Percentiles rank a stretch among this genome's conserved stretches.
phyloP scores from a whole-genome alignment of 768 basidiomycete genomes.

The Russula sp. region DNA sequence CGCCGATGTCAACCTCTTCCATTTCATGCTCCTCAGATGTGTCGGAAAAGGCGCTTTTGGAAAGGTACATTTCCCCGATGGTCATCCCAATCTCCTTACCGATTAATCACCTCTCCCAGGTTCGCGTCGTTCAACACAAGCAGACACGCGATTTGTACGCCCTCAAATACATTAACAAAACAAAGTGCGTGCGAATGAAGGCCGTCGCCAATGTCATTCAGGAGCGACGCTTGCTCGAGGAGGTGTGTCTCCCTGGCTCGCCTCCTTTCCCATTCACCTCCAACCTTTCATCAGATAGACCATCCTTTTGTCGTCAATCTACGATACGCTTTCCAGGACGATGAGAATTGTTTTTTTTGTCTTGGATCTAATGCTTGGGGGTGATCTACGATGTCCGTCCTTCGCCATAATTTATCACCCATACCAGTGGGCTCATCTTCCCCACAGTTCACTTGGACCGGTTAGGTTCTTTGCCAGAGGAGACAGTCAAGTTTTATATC shows the following conservation, averaged over 20 bases:
- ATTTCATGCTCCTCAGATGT: conserved; percentile 89
- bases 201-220: conserved; percentile 97
- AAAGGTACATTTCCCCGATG: conserved; percentile 57
- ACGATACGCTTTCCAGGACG: conserved; percentile 96
- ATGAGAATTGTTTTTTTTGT: conserved; percentile 99
- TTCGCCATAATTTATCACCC: conserved; percentile 3
- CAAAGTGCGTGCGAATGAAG: conserved; percentile 98
- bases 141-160: conserved; percentile 96
- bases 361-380: conserved; percentile 94
- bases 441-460: conserved; percentile 81
- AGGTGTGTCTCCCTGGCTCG: conserved; percentile 54
- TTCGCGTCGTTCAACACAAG: conserved; percentile 98
- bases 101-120: conserved; percentile 47
- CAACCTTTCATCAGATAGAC: conserved; percentile 62
- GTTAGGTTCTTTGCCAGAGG: conserved; percentile 68
- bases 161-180: conserved; percentile 98
- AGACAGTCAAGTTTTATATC: conserved; percentile 81
- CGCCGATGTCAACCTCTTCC: conserved; percentile 93
- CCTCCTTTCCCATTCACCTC: conserved; percentile 30
- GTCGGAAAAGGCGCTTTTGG: conserved; percentile 99
- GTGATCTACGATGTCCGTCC: conserved; percentile 84
- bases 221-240: conserved; percentile 90
- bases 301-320: conserved; percentile 94
- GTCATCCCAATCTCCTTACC: conserved; percentile 23
- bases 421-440: conserved; percentile 18